Conservation (phyloP, 495 filamentous ascomycete species). For the Halenospora varia region DNA sequence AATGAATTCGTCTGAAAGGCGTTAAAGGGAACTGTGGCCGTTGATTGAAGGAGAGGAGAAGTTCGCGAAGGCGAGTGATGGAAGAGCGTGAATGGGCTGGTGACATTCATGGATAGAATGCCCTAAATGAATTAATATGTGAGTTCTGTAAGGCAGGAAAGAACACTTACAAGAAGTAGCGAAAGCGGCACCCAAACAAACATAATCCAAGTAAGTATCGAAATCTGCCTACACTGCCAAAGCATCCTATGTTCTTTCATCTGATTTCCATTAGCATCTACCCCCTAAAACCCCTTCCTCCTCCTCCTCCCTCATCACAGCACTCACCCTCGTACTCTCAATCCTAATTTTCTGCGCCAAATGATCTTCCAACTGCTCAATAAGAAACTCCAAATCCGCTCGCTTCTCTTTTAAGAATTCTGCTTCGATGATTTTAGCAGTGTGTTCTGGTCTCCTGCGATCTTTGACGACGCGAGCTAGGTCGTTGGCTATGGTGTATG, state of each 20-base stretch:
- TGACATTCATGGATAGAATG: neutral
- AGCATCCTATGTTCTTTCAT: neutral
- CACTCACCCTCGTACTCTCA: neutral
- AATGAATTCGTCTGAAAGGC: neutral
- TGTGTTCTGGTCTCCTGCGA: neutral
- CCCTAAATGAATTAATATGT: neutral
- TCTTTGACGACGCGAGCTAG: neutral
- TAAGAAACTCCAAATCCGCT: neutral
- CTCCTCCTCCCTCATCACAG: neutral
- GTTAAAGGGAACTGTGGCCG: neutral
- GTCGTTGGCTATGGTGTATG: neutral
- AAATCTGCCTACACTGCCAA: neutral
- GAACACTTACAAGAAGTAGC: neutral
- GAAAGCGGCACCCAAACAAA: neutral
- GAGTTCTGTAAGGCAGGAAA: neutral
- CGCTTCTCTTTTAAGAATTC: neutral
- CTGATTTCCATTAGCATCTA: too few species aligned
- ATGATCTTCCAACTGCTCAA: neutral
- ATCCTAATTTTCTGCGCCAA: neutral
- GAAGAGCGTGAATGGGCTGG: neutral
- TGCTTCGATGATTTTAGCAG: neutral
- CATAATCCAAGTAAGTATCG: neutral
- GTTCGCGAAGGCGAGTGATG: neutral
- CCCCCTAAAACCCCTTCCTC: neutral
- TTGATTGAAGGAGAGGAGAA: neutral